Evolutionary conservation across 306 rosid species (phyloP).

Genomic region (Calophaca sinica): DNA sequence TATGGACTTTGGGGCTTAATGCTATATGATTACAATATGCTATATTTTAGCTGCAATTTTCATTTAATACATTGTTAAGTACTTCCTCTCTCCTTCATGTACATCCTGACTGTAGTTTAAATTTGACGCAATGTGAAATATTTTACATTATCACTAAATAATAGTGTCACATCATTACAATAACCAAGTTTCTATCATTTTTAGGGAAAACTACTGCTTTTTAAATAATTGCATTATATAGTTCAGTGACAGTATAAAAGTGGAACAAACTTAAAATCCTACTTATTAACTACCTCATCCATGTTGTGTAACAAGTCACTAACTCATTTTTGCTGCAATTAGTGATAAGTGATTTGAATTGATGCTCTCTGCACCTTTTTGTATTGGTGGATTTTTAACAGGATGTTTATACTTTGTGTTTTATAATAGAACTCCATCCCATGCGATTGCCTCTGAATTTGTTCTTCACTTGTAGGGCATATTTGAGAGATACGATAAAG

Average conservation of each 20-base stretch:
- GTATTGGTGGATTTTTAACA: not conserved
- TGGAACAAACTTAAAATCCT: not conserved
- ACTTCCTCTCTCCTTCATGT: not conserved
- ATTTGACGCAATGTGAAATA: not conserved
- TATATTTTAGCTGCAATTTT: not conserved
- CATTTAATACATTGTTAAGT: slow-evolving; percentile 2
- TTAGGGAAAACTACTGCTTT: not conserved
- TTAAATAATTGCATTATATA: not conserved
- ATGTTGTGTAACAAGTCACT: slow-evolving; percentile 6
- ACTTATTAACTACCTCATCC: not conserved
- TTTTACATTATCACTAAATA: slow-evolving; percentile 4
- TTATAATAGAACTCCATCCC: slow-evolving; percentile 23
- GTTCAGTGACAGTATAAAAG: not conserved
- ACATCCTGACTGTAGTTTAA: not conserved
- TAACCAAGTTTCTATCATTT: slow-evolving; percentile 9
- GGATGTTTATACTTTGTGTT: slow-evolving; percentile 12
- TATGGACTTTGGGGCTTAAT: slow-evolving; percentile 14
- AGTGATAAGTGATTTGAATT: slow-evolving; percentile 1
- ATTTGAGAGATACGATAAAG: slow-evolving; percentile 86
- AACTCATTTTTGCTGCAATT: slow-evolving; percentile 2
- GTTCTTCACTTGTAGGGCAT: slow-evolving; percentile 58
- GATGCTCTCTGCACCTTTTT: not conserved
- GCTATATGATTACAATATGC: not conserved
- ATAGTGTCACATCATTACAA: not conserved
- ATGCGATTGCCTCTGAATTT: slow-evolving; percentile 25